Evolutionary conservation across 2,329 filamentous ascomycete species (phyloP), one percentile per base, ranked within the genome.

Genomic region (Arachnopeziza araneosa): DNA sequence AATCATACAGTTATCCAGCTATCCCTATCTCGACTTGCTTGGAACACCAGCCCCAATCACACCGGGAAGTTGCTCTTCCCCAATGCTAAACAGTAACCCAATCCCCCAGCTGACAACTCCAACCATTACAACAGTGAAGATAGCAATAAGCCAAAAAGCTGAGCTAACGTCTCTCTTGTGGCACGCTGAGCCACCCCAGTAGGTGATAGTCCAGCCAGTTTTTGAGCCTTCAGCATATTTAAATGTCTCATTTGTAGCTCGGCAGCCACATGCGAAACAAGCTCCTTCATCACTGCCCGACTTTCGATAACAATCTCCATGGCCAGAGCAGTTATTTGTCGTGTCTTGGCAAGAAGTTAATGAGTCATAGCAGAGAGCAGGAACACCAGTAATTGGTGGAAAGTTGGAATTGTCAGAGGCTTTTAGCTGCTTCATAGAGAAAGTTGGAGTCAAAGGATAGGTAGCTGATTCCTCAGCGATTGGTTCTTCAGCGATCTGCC

Each of bases 41-140:
- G 88, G 90, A 48, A 99, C 93, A 64, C 95, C 95, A 54, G 95
- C 95, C n/a, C 92, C 91, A 74, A 99, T 93, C 9, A 99, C 93
- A 68, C 92, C 92, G 0, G 95, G 95, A 65, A 98, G 79, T 76
- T 92, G 89, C 78, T 96, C 87, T 73, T 89, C 84, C 36, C 93
- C 95, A 70, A 98, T 90, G 64, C 79, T 87, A 75, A 88, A 95
- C 57, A 99, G 75, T 80, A 96, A 78, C 6, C 87, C 85, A 67
- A 98, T 87, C 12, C 85, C 86, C 72, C 89, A 87, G 48, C 80
- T 80, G 26, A 96, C 76, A 48, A 90, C 76, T 53, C 84, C 82
- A 1, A 95, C 76, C 63, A 96, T 78, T 48, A 86, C 75, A 54
- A 97, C 77, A 3, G 84, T 87, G 68, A 95, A 89, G 8, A 87